Evolutionary conservation across 208 protist species (phyloP), one percentile per base, ranked within the genome.

Genomic region (Wallacemonas sp.): DNA sequence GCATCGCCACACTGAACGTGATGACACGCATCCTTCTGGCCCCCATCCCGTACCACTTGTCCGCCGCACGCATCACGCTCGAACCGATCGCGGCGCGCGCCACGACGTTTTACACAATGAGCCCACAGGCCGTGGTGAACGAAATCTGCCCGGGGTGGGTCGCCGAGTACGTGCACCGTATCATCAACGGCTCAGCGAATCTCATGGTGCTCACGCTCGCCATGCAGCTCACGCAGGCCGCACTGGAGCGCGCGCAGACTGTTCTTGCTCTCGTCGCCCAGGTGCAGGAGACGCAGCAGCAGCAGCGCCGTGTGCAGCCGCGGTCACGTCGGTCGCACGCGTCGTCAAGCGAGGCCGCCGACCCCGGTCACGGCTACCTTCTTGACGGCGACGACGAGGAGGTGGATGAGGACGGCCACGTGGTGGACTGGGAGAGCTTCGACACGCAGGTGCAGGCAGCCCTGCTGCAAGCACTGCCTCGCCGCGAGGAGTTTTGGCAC

Each of bases 401-500:
- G 0, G 29, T 46, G n/a, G 37, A 52, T 38, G 42, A 48, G 19
- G 42, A 53, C 9, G 63, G 58, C 33, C 63, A 71, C 13, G 42
- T 37, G 5, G 69, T 77, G 41, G 78, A 82, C 30, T 89, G 83
- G 79, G 84, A 89, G 55, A 66, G 67, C 41, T 95, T 75, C 62
- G 81, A 91, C 60, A 83, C 84, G 17, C 75, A 87, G 44, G 76
- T 96, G 21, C 85, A 79, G 13, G 61, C 76, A 15, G 63, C 83
- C 38, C 68, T 96, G 2, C 66, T 85, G 19, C 72, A 76, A 5
- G 71, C 81, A 22, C 57, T 96, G 57, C 91, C 91, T 21, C 71
- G 81, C 34, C 83, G 85, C 39, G 87, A 96, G 68, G 91, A 96
- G 64, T 96, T 96, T 70, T 96, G 91, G 87, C 91, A 96, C 54